Conservation (phyloP, 169 alveolate species). For the Condylostoma magnum region DNA sequence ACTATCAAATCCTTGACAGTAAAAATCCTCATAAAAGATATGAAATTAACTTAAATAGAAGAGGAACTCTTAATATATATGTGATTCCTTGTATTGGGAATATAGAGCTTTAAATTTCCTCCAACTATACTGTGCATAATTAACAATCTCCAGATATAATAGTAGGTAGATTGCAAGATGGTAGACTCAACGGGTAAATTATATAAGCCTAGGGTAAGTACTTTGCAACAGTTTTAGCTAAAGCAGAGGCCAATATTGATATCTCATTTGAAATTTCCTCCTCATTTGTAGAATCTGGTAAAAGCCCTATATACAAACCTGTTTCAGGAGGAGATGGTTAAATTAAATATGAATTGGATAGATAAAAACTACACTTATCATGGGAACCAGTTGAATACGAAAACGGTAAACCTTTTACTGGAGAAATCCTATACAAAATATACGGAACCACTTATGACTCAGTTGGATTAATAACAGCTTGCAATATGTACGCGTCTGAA, state of each 20-base stretch:
- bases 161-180: neutral
- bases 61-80: constrained; percentile 12
- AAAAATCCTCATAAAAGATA: neutral
- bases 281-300: neutral
- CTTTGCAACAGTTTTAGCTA: neutral
- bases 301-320: neutral
- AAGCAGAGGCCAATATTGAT: too few relatives aligned
- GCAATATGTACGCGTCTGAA: too few relatives aligned
- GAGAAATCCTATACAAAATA: neutral
- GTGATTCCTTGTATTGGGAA: constrained; percentile 22
- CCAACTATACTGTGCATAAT: neutral
- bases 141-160: constrained; percentile 9
- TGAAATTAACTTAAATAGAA: constrained; percentile 1
- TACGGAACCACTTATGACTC: too few relatives aligned
- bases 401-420: constrained; percentile 5
- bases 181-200: neutral
- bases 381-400: constrained; percentile 13
- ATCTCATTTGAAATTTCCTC: neutral
- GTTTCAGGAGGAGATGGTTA: constrained; percentile 1
- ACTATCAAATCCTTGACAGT: neutral
- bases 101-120: constrained; percentile 16
- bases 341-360: neutral
- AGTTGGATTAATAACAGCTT: too few relatives aligned
- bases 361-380: neutral
- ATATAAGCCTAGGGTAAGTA: neutral